Evolutionary conservation across 352 stramenopile species (phyloP).

Genomic region (Pythium vanterpoolii): DNA sequence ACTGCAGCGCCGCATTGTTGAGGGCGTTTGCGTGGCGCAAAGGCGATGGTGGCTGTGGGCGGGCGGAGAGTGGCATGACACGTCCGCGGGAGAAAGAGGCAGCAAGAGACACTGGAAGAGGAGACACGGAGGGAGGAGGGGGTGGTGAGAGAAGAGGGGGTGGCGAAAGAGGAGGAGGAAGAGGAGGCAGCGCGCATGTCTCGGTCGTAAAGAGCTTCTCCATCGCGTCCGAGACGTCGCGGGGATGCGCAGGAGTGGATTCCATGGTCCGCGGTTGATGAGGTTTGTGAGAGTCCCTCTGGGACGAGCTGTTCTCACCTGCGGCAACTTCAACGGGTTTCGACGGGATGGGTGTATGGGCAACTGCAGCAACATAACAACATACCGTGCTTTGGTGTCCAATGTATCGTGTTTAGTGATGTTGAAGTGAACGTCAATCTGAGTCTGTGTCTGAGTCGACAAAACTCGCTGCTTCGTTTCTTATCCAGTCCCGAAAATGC

Average conservation of each 20-base stretch:
- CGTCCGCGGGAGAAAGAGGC: too few relatives aligned
- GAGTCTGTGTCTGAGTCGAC: conserved; percentile 4
- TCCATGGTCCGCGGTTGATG: too few relatives aligned
- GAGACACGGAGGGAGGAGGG: too few relatives aligned
- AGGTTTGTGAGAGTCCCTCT: not conserved
- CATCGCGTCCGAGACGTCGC: not conserved
- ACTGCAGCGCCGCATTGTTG: conserved; percentile 12
- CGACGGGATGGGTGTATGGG: not conserved
- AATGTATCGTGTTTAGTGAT: not conserved
- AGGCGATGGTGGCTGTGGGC: conserved; percentile 2
- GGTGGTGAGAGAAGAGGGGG: not conserved
- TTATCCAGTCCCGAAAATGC: conserved; percentile 1
- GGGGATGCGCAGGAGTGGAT: too few relatives aligned
- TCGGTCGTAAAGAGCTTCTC: conserved; percentile 8
- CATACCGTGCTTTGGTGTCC: not conserved
- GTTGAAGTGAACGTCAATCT: not conserved
- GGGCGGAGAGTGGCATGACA: too few relatives aligned
- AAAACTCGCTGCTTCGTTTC: not conserved
- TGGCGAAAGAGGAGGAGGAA: not conserved
- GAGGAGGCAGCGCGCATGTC: conserved; percentile 11
- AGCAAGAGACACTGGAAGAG: too few relatives aligned
- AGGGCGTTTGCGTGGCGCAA: conserved; percentile 15
- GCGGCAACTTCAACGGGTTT: conserved; percentile 12
- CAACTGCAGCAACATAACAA: conserved; percentile 4
- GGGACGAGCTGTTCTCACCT: not conserved